Conservation (phyloP, 2,329 filamentous ascomycete genomes). For the Bipolaris sorokiniana region DNA sequence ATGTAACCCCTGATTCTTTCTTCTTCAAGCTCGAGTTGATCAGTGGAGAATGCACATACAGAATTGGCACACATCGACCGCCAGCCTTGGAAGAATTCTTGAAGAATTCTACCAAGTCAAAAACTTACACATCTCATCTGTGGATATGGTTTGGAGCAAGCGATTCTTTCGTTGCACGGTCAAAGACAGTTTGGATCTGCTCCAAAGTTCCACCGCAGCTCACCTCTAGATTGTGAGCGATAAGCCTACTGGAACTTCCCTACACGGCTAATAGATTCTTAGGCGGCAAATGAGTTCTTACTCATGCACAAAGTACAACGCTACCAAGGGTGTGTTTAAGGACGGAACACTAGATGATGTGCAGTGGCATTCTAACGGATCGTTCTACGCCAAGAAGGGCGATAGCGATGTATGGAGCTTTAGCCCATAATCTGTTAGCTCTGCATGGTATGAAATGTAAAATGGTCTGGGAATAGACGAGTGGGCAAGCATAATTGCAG, state of each 20-base stretch:
- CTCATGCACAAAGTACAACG: neutral
- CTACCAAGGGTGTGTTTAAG: constrained; percentile 22
- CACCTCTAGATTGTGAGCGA: constrained; percentile 8
- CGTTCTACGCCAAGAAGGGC: constrained; percentile 25
- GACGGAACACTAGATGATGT: constrained; percentile 11
- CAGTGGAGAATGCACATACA: constrained; percentile 15
- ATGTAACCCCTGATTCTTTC: constrained; percentile 27
- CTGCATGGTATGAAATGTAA: constrained; percentile 32
- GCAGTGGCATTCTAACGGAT: constrained; percentile 32
- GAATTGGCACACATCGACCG: constrained; percentile 20
- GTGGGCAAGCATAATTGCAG: constrained; percentile 2
- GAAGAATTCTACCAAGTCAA: neutral
- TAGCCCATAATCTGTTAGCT: constrained; percentile 5
- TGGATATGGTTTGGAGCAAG: constrained; percentile 35
- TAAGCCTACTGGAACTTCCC: neutral
- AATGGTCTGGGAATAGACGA: neutral
- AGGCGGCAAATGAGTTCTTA: constrained; percentile 12
- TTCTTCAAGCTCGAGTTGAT: constrained; percentile 34
- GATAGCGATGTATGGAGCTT: constrained; percentile 20
- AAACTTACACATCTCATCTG: constrained; percentile 10
- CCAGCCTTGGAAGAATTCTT: constrained; percentile 18
- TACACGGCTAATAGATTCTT: neutral
- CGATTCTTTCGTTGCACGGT: constrained; percentile 35
- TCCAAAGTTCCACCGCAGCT: constrained; percentile 20
- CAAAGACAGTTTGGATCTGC: constrained; percentile 25